phyloP scores from a whole-genome alignment of 306 rosid genomes.

The Prunus armeniaca region DNA sequence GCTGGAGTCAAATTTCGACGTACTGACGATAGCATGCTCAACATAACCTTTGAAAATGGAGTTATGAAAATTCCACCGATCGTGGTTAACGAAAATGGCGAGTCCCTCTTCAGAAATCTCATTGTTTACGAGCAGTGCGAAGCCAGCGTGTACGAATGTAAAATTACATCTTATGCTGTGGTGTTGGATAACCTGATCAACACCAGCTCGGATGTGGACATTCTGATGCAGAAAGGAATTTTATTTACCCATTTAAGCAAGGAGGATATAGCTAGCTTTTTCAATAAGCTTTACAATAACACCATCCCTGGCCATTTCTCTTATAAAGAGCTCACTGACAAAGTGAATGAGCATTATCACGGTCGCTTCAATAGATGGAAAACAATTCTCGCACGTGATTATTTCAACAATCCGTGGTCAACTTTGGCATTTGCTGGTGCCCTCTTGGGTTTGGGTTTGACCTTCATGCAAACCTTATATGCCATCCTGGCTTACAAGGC shows the following conservation, averaged over 20 bases:
- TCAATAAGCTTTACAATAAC: background rate
- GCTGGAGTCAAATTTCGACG: background rate
- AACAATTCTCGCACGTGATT: background rate
- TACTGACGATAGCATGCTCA: too few species aligned
- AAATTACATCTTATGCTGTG: background rate
- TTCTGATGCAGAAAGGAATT: background rate
- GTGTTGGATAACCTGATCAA: background rate
- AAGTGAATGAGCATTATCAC: background rate
- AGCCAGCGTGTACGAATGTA: background rate
- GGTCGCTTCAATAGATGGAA: background rate
- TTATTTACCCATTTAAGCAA: background rate
- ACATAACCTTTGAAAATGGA: background rate
- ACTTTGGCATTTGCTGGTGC: background rate
- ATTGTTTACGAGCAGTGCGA: background rate
- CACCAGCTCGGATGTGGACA: background rate
- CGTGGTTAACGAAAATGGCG: background rate
- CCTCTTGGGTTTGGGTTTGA: background rate
- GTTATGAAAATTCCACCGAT: background rate
- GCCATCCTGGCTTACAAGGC: background rate
- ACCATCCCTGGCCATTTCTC: background rate
- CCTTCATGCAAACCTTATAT: background rate
- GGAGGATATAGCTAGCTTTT: background rate
- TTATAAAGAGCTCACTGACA: background rate
- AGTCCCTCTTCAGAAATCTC: background rate
- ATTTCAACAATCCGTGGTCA: background rate